These are phyloP conservation scores for Blastocystis sp. DNA, from an alignment of 352 stramenopile genomes.

Conservation along the genomic window DNA sequence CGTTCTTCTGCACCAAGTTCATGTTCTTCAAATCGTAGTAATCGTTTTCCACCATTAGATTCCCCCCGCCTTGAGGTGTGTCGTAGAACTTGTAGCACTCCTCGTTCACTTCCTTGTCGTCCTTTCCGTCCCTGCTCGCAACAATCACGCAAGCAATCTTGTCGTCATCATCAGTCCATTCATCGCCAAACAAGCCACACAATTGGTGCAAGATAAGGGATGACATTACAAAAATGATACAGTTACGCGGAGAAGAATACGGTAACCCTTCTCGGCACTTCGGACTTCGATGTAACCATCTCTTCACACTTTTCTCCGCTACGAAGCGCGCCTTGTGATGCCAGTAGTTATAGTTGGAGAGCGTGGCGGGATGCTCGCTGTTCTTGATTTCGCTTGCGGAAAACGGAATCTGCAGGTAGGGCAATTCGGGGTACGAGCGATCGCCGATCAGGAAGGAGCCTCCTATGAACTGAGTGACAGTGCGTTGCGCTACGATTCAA, in stretches of 20 bases:
- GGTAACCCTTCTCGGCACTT: constrained; percentile 36
- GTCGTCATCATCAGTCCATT: constrained; percentile 46
- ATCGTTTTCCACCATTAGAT: background rate
- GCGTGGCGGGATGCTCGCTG: background rate
- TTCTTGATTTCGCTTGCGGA: constrained; percentile 5
- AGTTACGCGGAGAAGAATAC: constrained; percentile 13
- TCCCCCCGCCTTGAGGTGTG: background rate
- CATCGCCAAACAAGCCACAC: constrained; percentile 15
- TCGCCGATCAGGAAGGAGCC: constrained; percentile 45
- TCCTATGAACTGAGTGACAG: background rate
- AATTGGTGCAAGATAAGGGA: constrained; percentile 60
- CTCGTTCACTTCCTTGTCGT: constrained; percentile 28
- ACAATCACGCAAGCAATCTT: constrained; percentile 37
- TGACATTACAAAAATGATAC: constrained; percentile 28
- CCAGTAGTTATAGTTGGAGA: constrained; percentile 72
- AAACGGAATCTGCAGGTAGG: constrained; percentile 68
- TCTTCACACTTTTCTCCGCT: constrained; percentile 21
- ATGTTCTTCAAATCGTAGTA: constrained; percentile 68
- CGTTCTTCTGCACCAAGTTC: background rate
- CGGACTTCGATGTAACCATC: constrained; percentile 51
- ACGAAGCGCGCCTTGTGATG: constrained; percentile 64
- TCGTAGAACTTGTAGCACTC: constrained; percentile 55
- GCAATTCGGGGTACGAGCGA: constrained; percentile 52
- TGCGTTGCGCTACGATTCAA: constrained; percentile 11
- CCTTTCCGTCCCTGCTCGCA: constrained; percentile 12